Conservation (phyloP, 2,329 filamentous ascomycete genomes). For the Cytospora mali region DNA sequence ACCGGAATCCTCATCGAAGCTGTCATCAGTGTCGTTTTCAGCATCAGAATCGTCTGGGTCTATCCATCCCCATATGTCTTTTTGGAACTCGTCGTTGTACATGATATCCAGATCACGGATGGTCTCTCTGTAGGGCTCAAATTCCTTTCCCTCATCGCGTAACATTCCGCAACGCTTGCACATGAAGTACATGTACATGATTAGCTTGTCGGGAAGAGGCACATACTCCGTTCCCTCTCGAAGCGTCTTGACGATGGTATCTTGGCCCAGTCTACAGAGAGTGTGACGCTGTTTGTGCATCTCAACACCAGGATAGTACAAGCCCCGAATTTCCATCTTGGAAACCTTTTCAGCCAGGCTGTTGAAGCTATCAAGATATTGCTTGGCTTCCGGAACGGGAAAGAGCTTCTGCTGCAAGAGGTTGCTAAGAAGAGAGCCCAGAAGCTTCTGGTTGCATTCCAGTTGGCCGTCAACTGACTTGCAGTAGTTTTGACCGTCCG, state of each 20-base stretch:
- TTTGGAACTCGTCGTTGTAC: conserved; percentile 16
- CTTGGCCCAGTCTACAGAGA: conserved; percentile 24
- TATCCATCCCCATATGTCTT: conserved; percentile 21
- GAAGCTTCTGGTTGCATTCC: conserved; percentile 26
- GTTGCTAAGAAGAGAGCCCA: conserved; percentile 25
- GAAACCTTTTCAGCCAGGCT: conserved; percentile 11
- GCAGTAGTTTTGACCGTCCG: conserved; percentile 17
- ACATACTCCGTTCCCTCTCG: background rate
- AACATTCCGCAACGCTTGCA: conserved; percentile 11
- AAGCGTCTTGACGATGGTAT: conserved; percentile 9
- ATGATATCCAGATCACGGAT: conserved; percentile 7
- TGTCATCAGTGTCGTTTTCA: background rate
- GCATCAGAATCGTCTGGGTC: background rate
- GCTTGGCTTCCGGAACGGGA: conserved; percentile 17
- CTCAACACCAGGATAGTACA: conserved; percentile 16
- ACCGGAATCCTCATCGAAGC: conserved; percentile 10
- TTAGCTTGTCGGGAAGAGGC: conserved; percentile 15
- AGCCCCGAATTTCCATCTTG: conserved; percentile 22
- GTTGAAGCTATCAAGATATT: conserved; percentile 19
- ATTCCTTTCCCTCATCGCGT: conserved; percentile 20
- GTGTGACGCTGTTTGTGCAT: conserved; percentile 26
- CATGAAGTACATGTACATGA: conserved; percentile 24
- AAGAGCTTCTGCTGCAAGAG: conserved; percentile 21
- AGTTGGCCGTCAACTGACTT: conserved; percentile 19
- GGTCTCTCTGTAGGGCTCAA: conserved; percentile 17